phyloP scores from a whole-genome alignment of 2,329 filamentous ascomycete species.

The Monosporascus sp. region DNA sequence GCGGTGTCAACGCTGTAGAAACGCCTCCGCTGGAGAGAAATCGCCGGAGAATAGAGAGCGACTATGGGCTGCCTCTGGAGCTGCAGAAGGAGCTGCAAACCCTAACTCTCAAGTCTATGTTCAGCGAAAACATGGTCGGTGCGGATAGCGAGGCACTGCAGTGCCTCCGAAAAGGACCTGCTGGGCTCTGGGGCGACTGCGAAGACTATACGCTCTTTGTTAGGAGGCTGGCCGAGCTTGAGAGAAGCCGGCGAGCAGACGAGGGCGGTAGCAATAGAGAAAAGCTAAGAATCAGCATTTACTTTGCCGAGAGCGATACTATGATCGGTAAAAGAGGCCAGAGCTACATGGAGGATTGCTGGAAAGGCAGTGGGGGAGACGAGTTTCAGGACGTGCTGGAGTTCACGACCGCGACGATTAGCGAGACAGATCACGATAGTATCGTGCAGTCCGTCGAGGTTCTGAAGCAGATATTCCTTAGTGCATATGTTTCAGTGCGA shows the following conservation, averaged over 20 bases:
- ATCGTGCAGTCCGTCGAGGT: too few relatives aligned
- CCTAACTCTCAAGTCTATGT: not conserved
- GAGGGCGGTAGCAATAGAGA: too few relatives aligned
- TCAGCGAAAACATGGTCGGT: constrained; percentile 3
- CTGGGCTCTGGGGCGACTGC: constrained; percentile 2
- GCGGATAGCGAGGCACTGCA: constrained; percentile 6
- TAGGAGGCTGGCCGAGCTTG: not conserved
- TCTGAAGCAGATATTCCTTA: too few relatives aligned
- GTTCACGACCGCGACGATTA: too few relatives aligned
- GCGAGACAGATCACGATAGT: too few relatives aligned
- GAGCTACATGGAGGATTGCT: constrained; percentile 3
- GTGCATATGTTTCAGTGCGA: too few relatives aligned
- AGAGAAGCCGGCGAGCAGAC: not conserved
- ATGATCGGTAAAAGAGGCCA: constrained; percentile 6
- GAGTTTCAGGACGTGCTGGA: not conserved
- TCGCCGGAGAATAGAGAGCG: not conserved
- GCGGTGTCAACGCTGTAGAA: not conserved
- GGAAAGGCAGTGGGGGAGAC: not conserved
- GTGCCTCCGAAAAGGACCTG: constrained; percentile 5
- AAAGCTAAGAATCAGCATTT: constrained; percentile 1
- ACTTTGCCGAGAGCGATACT: constrained; percentile 5
- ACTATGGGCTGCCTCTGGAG: not conserved
- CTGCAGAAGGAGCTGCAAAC: not conserved
- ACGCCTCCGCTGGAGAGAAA: not conserved
- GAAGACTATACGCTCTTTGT: constrained; percentile 4